Evolutionary conservation across 345 rosid species (phyloP).

Genomic region (Clarkia xantiana): DNA sequence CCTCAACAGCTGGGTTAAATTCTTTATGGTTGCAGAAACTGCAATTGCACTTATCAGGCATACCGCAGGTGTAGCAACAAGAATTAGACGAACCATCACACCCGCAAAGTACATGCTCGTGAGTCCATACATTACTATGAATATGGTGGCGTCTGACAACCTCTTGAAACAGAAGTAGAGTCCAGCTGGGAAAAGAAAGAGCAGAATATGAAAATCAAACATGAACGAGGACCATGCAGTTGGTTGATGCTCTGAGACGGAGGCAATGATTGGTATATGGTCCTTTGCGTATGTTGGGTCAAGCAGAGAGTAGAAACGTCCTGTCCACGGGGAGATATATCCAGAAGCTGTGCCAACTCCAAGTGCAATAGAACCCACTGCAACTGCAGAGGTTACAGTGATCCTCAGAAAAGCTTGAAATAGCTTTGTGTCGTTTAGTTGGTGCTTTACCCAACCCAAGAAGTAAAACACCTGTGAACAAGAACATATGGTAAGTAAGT

Average conservation of each 20-base stretch:
- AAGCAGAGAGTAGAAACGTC: constrained; percentile 85
- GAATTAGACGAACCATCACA: constrained; percentile 97
- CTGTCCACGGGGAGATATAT: constrained; percentile 98
- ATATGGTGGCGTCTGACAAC: constrained; percentile 87
- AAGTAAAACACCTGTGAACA: constrained; percentile 70
- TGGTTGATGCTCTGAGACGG: constrained; percentile 99
- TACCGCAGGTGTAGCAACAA: constrained; percentile 93
- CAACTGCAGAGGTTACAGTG: constrained; percentile 61
- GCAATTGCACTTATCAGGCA: constrained; percentile 97
- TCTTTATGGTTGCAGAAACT: constrained; percentile 86
- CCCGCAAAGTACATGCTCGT: constrained; percentile 99
- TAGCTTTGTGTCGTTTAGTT: constrained; percentile 62
- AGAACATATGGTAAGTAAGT: not conserved
- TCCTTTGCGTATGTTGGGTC: constrained; percentile 98
- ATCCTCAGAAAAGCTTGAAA: constrained; percentile 83
- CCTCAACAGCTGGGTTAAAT: constrained; percentile 56
- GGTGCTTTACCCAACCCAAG: constrained; percentile 82
- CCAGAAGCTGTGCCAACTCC: constrained; percentile 96
- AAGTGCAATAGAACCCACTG: constrained; percentile 57
- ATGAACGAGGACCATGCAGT: constrained; percentile 99
- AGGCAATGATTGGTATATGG: constrained; percentile 96
- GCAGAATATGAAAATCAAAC: constrained; percentile 94
- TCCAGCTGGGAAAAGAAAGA: constrained; percentile 99
- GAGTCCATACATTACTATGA: constrained; percentile 97
- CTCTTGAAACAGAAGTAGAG: constrained; percentile 98